Evolutionary conservation across 179 eudicot genomes (phyloP), one percentile per base, ranked within the genome.

Genomic region (Actinidia chinensis): DNA sequence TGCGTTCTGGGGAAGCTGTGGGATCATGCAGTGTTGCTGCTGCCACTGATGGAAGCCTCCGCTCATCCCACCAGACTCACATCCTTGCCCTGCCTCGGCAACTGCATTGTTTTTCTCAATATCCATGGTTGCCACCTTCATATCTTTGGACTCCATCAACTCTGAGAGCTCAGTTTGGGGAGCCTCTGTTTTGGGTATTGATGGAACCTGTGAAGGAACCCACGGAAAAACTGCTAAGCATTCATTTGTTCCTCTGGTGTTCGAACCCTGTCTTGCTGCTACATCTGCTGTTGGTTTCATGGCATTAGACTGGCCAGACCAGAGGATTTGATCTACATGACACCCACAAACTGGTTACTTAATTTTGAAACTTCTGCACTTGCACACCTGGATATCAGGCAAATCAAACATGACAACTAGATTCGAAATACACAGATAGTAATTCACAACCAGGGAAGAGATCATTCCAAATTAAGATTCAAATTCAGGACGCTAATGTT

Each of bases 141-240:
- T 78, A 56, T 82, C 92, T 75, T 92, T 89, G 36, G 83, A 81
- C 23, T 91, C 97, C 97, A 91, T 89, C 77, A 86, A 66, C 20
- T 87, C 93, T 66, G 77, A 50, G 22, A 43, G 71, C 40, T 80
- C 78, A 33, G 54, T 14, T 17, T 77, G 75, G 7, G 85, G 51
- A 66, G 17, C 60, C 5, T 68, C 79, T 6, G 25, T 4, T 23
- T 69, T 79, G 4, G 71, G 64, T 48, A 74, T 52, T 68, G 81
- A 74, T 58, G 79, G 68, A 15, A 58, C 12, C 42, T 85, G 88
- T 44, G 91, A 77, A 3, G 93, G 89, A 51, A 83, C 84, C 97
- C 97, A 94, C 0, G 97, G 98, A 48, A 94, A 88, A 70, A 94
- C 90, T 5, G 98, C 97, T 74, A 85, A 77, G 82, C 92, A 87